Evolutionary conservation across 2,329 filamentous ascomycete genomes (phyloP).

Genomic region (Pseudogymnoascus sp.): DNA sequence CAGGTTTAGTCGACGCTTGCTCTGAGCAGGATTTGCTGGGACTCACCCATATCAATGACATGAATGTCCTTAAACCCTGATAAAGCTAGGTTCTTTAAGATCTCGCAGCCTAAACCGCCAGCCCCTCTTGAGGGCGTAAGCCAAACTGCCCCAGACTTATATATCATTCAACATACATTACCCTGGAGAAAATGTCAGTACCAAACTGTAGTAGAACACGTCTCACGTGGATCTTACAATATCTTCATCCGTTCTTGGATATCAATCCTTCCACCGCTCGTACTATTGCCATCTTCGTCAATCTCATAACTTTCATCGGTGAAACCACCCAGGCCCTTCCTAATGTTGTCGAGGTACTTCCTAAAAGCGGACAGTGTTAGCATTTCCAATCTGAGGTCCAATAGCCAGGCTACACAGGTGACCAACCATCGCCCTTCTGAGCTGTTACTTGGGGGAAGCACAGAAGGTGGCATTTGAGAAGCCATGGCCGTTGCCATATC

Average conservation of each 20-base stretch:
- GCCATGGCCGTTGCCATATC: background rate
- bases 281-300: background rate
- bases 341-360: slow-evolving; percentile 67
- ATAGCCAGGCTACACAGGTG: background rate
- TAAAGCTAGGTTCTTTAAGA: slow-evolving; percentile 89
- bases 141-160: background rate
- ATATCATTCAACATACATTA: slow-evolving; percentile 34
- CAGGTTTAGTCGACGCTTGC: slow-evolving; percentile 11
- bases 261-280: slow-evolving; percentile 11
- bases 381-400: background rate
- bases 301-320: slow-evolving; percentile 51
- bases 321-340: slow-evolving; percentile 71
- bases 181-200: slow-evolving; percentile 26
- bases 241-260: slow-evolving; percentile 65
- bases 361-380: background rate
- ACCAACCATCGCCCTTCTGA: background rate
- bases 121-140: slow-evolving; percentile 59
- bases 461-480: background rate
- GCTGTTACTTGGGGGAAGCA: background rate
- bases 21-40: background rate
- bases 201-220: background rate
- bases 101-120: slow-evolving; percentile 90
- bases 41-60: slow-evolving; percentile 92
- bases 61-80: slow-evolving; percentile 96
- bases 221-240: slow-evolving; percentile 41